phyloP scores from a whole-genome alignment of 495 filamentous ascomycete genomes.

The Xylaria sp. region DNA sequence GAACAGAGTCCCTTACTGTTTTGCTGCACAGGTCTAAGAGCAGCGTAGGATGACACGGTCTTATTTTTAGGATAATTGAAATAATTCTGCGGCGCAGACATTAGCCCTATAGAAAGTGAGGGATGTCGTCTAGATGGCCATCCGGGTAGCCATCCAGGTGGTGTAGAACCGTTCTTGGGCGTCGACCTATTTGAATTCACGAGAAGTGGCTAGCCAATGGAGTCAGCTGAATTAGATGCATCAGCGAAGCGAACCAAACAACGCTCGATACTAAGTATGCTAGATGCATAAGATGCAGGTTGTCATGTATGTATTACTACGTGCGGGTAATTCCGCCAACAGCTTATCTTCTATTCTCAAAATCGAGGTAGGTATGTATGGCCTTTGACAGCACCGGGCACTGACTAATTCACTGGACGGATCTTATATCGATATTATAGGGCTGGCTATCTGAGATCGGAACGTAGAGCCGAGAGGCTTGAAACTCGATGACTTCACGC shows the following conservation, averaged over 20 bases:
- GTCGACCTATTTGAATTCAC: not conserved
- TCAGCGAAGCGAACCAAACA: conserved; percentile 13
- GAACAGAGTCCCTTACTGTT: conserved; percentile 9
- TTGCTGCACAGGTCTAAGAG: not conserved
- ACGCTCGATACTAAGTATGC: not conserved
- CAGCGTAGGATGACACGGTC: not conserved
- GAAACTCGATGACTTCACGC: too few relatives aligned
- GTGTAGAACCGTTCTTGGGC: not conserved
- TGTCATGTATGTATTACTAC: not conserved
- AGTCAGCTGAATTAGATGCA: not conserved
- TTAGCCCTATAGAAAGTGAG: conserved; percentile 2
- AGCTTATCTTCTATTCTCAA: not conserved
- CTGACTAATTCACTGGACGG: not conserved
- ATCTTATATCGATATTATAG: not conserved
- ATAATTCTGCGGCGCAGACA: not conserved
- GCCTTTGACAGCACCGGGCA: not conserved
- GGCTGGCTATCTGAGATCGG: not conserved
- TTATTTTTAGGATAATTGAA: conserved; percentile 18
- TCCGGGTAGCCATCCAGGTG: conserved; percentile 18
- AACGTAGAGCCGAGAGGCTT: too few relatives aligned
- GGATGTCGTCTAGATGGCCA: not conserved
- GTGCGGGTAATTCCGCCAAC: not conserved
- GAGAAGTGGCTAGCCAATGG: not conserved
- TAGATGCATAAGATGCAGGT: not conserved
- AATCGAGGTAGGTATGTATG: not conserved